These are phyloP conservation scores for Dictyostelium brefeldianum DNA, from an alignment of 78 protist genomes.

Conservation along the genomic window DNA sequence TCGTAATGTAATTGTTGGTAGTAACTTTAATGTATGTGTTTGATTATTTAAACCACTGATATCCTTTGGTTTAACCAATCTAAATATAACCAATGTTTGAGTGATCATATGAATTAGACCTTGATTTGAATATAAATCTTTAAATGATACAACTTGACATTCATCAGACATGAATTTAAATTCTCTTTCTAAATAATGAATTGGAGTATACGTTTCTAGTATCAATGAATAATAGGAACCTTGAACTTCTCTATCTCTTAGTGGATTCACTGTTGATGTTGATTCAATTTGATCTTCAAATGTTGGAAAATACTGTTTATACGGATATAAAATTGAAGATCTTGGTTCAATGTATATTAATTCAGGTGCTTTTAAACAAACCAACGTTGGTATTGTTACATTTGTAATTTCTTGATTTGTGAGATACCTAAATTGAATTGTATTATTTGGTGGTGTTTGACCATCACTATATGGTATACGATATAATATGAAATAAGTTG, in stretches of 20 bases:
- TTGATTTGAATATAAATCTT: neutral
- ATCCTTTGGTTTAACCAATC: neutral
- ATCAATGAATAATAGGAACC: constrained; percentile 11
- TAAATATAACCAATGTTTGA: neutral
- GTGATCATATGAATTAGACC: neutral
- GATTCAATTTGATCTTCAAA: neutral
- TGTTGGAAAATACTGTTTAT: neutral
- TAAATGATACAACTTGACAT: neutral
- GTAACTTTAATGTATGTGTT: too few species aligned
- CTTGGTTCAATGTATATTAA: neutral
- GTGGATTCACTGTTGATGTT: neutral
- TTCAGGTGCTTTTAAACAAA: neutral
- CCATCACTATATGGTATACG: neutral
- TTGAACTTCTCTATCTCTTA: neutral
- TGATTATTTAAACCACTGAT: too few species aligned
- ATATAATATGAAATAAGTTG: neutral
- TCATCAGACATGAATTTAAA: neutral
- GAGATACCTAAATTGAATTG: neutral
- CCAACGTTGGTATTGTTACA: neutral
- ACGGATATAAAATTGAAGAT: neutral
- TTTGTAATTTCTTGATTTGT: too few species aligned
- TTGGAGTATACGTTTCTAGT: neutral
- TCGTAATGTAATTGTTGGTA: neutral
- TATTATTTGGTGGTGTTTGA: neutral
- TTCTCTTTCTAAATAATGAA: neutral